phyloP scores from a whole-genome alignment of 805 yeast species.

The Teunomyces gatunensis region DNA sequence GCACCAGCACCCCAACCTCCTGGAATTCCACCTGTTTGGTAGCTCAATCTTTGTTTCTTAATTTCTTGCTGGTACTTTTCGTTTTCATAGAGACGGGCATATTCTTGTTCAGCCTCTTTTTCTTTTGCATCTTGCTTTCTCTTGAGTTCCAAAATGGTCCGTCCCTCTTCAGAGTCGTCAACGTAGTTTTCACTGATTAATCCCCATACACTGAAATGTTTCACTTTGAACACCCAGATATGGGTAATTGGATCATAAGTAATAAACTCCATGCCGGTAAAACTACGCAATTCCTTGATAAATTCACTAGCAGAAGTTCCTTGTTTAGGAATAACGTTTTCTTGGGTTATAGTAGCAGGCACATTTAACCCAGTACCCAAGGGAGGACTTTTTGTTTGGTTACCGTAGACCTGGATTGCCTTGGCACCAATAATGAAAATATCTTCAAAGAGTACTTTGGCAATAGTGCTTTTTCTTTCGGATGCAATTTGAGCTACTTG shows the following conservation, averaged over 20 bases:
- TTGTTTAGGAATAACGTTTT: constrained; percentile 49
- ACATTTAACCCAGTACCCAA: constrained; percentile 70
- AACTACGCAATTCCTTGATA: constrained; percentile 49
- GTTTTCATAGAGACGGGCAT: constrained; percentile 28
- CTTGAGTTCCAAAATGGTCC: constrained; percentile 35
- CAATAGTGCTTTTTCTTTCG: constrained; percentile 36
- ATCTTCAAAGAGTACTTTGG: constrained; percentile 35
- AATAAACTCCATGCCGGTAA: constrained; percentile 72
- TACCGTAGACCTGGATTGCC: constrained; percentile 54
- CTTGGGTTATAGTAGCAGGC: constrained; percentile 71
- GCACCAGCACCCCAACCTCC: constrained; percentile 33
- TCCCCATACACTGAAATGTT: constrained; percentile 96
- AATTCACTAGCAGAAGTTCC: constrained; percentile 45
- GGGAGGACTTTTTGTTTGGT: constrained; percentile 45
- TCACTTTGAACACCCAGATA: constrained; percentile 76
- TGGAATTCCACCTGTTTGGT: constrained; percentile 32
- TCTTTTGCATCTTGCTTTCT: constrained; percentile 28
- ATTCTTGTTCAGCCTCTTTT: constrained; percentile 44
- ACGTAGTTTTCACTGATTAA: constrained; percentile 61
- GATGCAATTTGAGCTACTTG: constrained; percentile 43
- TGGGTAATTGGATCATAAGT: constrained; percentile 76
- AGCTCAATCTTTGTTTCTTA: constrained; percentile 31
- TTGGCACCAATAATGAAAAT: constrained; percentile 43
- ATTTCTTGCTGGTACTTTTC: constrained; percentile 30
- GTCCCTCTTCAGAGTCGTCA: constrained; percentile 10